Evolutionary conservation across 345 rosid species (phyloP), one percentile per base, ranked within the genome.

Genomic region (Dimocarpus longan): DNA sequence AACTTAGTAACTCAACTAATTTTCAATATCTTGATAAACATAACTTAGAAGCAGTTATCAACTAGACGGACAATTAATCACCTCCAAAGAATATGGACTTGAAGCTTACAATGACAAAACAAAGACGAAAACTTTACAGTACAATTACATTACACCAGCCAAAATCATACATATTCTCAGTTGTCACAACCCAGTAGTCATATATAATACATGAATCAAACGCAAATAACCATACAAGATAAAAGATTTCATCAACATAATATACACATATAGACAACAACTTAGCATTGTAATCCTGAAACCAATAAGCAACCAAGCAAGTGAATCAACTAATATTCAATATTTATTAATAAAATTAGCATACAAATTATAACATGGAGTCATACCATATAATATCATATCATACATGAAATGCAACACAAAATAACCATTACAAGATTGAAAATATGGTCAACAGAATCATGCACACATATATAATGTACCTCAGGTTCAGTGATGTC

Each of bases 401-500:
- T 70, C 21, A 48, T 16, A 48, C 26, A 6, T 42, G 62, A 13
- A 42, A 40, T 63, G 19, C 21, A 3, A 40, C 10, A 44, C 37
- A 32, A 44, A 63, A 44, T 62, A 60, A 43, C 2, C 12, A 62
- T 16, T 16, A 26, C 57, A 44, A 18, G 10, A 44, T 8, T 9
- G 44, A 50, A 26, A 32, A 32, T 57, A 56, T 57, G 11, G 5
- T 37, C 0, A 19, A 71, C 7, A n/a, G 50, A n/a, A 66, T 8
- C 50, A 8, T 11, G 6, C 50, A 46, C 50, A 46, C 50, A 46
- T 11, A 10, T 11, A 54, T 54, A 32, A 59, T 42, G 54, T 66
- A 87, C 98, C 95, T 95, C 98, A 57, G 98, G 99, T 82, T 96
- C 97, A 78, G 66, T 88, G 83, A 96, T 60, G 87, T 96, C 99